Evolutionary conservation across 768 basidiomycete genomes (phyloP).

Genomic region (Leccinum olivaceopallidum): DNA sequence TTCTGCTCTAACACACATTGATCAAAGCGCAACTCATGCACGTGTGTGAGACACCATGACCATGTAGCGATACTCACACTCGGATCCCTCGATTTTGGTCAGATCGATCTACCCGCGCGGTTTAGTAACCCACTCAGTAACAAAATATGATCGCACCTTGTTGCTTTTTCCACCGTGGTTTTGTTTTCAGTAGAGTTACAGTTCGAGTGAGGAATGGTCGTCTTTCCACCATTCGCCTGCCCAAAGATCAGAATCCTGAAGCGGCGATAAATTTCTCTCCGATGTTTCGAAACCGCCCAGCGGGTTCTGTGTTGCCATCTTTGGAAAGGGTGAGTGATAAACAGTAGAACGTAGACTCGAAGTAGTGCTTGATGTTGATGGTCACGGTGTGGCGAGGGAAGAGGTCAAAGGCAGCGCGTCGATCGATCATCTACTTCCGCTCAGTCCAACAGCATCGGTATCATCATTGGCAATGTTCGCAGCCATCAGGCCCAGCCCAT

Average conservation of each 20-base stretch:
- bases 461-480: too few species aligned
- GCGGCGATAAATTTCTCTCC: too few species aligned
- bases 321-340: neutral
- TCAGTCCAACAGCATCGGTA: neutral
- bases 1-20: neutral
- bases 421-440: too few species aligned
- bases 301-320: neutral
- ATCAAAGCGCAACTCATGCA: neutral
- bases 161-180: neutral
- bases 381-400: neutral
- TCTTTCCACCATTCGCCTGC: neutral
- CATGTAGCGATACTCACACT: neutral
- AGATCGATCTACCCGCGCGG: neutral
- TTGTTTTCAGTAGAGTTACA: neutral
- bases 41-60: neutral
- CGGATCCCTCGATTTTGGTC: neutral
- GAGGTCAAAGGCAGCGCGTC: neutral
- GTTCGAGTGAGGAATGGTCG: neutral
- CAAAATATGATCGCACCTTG: neutral
- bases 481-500: too few species aligned
- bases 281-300: neutral
- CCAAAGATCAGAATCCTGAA: neutral
- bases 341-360: neutral
- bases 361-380: neutral
- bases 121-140: neutral